Evolutionary conservation across 495 filamentous ascomycete species (phyloP).

Genomic region (Hypoxylon fuscum): DNA sequence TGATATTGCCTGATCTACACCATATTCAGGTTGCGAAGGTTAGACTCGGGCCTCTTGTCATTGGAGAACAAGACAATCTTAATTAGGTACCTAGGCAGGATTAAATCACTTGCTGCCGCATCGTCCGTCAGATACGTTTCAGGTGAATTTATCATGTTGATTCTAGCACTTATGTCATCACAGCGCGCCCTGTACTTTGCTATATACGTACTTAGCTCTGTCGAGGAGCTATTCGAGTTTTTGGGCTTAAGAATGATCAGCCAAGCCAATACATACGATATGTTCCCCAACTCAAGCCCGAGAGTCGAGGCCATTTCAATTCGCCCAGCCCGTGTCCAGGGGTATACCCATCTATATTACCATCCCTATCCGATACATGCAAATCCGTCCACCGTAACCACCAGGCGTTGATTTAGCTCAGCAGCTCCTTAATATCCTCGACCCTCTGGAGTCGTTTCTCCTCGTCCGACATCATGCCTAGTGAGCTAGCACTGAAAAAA

Average conservation of each 20-base stretch:
- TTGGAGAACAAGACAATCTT: no score
- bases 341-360: constrained; percentile 16
- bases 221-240: not conserved
- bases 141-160: not conserved
- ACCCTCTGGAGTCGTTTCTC: constrained; percentile 90
- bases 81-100: no score
- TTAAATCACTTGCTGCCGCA: no score
- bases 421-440: constrained; percentile 92
- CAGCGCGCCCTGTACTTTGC: not conserved
- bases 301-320: no score
- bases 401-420: constrained; percentile 64
- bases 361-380: not conserved
- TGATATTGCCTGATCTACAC: no score
- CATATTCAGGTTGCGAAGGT: no score
- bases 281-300: not conserved
- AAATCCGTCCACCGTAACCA: not conserved
- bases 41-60: no score
- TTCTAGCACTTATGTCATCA: not conserved
- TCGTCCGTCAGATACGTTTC: no score
- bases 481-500: constrained; percentile 77
- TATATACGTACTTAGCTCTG: no score
- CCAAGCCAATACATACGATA: not conserved
- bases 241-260: not conserved
- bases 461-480: constrained; percentile 94
- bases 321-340: not conserved